Conservation (phyloP, 129 eudicot genomes). For the Scalesia atractyloides region DNA sequence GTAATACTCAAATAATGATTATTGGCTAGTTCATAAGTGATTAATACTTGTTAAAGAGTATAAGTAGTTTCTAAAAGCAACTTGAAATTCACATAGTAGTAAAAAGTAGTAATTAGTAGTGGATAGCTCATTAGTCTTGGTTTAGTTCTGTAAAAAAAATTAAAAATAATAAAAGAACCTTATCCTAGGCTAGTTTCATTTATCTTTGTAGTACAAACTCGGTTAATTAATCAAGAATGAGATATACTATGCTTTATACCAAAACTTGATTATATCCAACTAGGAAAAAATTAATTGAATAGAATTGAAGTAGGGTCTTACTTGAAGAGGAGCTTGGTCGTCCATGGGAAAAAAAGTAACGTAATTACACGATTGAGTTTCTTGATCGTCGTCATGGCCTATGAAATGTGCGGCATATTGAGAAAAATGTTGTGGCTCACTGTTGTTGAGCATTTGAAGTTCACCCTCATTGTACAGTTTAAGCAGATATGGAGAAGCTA, state of each 20-base stretch:
- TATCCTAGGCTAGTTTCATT: too few relatives aligned
- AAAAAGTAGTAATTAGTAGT: too few relatives aligned
- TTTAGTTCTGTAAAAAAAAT: too few relatives aligned
- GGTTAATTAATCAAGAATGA: not conserved
- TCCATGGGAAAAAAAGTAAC: conserved; percentile 70
- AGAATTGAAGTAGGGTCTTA: conserved; percentile 15
- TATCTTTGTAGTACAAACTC: too few relatives aligned
- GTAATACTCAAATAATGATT: not conserved
- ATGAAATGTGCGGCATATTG: conserved; percentile 80
- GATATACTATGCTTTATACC: not conserved
- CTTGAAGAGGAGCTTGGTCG: conserved; percentile 88
- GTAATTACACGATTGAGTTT: conserved; percentile 77
- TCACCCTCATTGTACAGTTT: conserved; percentile 73
- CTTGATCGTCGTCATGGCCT: conserved; percentile 39
- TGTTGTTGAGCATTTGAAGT: conserved; percentile 60
- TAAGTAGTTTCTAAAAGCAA: too few relatives aligned
- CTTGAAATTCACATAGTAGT: too few relatives aligned
- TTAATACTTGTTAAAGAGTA: not conserved
- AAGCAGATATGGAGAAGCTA: conserved; percentile 73
- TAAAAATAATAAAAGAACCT: too few relatives aligned
- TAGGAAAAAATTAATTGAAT: not conserved
- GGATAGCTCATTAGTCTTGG: too few relatives aligned
- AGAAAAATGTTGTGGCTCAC: conserved; percentile 56
- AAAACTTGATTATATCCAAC: not conserved
- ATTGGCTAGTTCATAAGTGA: not conserved